These are phyloP conservation scores for Sarcodon aspratus DNA, from an alignment of 768 basidiomycete species.

Conservation along the genomic window DNA sequence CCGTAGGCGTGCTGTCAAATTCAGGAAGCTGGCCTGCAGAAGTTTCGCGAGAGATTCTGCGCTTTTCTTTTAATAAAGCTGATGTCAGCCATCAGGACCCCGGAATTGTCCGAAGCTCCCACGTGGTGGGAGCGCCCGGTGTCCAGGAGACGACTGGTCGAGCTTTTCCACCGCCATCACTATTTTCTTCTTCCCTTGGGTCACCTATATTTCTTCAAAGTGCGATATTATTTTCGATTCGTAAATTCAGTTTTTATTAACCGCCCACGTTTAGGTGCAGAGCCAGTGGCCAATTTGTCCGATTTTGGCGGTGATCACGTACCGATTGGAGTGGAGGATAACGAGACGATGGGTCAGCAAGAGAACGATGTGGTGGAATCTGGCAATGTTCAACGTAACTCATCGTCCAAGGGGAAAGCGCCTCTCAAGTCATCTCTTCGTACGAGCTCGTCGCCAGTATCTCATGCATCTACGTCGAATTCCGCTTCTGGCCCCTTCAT, in stretches of 20 bases:
- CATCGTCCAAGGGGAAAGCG: not conserved
- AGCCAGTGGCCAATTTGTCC: not conserved
- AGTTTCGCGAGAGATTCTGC: conserved; percentile 44
- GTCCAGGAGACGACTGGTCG: not conserved
- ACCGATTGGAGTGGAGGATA: not conserved
- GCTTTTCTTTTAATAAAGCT: conserved; percentile 29
- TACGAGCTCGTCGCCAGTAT: conserved; percentile 8
- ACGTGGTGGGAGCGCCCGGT: conserved; percentile 3
- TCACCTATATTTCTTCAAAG: not conserved
- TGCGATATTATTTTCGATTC: not conserved
- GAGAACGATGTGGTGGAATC: not conserved
- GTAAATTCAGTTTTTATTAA: not conserved
- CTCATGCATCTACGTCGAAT: not conserved
- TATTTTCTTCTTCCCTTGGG: not conserved
- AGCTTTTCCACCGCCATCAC: not conserved
- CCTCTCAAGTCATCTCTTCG: conserved; percentile 1
- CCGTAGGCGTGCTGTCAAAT: conserved; percentile 14
- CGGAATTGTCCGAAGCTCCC: not conserved
- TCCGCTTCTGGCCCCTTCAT: not conserved
- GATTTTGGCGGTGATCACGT: not conserved
- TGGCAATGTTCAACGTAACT: not conserved
- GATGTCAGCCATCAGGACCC: not conserved
- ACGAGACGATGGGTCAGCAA: not conserved
- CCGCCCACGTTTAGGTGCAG: no score
- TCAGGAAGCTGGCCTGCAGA: conserved; percentile 45